Evolutionary conservation across 495 filamentous ascomycete species (phyloP), one percentile per base, ranked within the genome.

Genomic region (Penicillium verhagenii): DNA sequence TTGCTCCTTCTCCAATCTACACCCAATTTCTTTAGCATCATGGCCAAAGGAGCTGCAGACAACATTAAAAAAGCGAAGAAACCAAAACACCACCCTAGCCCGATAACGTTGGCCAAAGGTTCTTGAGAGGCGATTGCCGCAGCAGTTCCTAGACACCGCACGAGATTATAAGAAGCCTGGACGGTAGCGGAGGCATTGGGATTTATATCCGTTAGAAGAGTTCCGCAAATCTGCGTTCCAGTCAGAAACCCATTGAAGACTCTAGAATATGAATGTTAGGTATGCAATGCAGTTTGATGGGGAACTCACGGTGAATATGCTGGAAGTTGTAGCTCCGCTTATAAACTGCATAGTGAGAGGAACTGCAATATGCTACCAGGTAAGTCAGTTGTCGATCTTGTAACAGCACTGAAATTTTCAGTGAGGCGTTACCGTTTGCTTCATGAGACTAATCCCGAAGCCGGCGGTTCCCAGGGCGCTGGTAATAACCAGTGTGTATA

Each of bases 111-210:
- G 3, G 10, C 7, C 7, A 13, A 11, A 33, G 10, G 0, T 33
- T 33, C 9, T 11, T 11, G 10, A 13, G 10, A 33, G 7, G 29
- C 29, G 10, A 33, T 1, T 33, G 8, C 29, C 14, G 29, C 29
- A 11, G 8, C 6, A 3, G 29, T 13, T 11, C 0, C 8, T 33
- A 13, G 10, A 33, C 86, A 91, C 6, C 87, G 69, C 0, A 83
- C 80, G 8, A 92, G 68, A 60, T 92, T 91, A 55, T 86, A 87
- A 1, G 85, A 82, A 6, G 88, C 87, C 25, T 85, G 84, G 0
- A 82, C 86, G 0, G 87, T 83, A 0, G 81, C 82, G 0, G 87
- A 84, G 0, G 68, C 78, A 0, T 70, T 63, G 4, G 81, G 82
- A 55, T 86, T 82, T 24, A 89, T 68, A 49, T 90, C 88, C 3